phyloP scores from a whole-genome alignment of 163 green algal genomes.

The Botryococcus braunii region DNA sequence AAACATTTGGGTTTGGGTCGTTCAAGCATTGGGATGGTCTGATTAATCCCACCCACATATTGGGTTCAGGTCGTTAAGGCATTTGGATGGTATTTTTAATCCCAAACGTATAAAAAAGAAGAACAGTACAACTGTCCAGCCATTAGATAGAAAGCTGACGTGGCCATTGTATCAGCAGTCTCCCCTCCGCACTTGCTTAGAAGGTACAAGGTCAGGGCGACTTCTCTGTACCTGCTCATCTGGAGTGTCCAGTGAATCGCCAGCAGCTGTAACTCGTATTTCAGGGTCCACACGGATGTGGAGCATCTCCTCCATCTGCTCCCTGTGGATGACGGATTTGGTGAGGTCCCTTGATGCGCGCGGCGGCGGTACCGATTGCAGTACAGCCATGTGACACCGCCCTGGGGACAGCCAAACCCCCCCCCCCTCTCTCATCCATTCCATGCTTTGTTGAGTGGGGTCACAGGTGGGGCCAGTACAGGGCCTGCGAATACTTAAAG shows the following conservation, averaged over 20 bases:
- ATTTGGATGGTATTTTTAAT: too few relatives aligned
- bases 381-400: slow-evolving; percentile 54
- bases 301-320: slow-evolving; percentile 2
- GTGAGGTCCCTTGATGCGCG: background rate
- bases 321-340: background rate
- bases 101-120: background rate
- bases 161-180: background rate
- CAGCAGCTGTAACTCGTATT: background rate
- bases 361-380: slow-evolving; percentile 31
- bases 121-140: background rate
- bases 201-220: background rate
- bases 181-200: background rate
- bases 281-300: background rate
- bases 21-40: too few relatives aligned
- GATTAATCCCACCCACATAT: too few relatives aligned
- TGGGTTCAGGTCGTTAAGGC: too few relatives aligned
- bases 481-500: background rate
- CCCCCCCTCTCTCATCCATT: background rate
- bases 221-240: background rate
- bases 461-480: background rate
- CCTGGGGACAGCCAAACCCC: slow-evolving; percentile 24
- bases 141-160: background rate
- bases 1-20: too few relatives aligned
- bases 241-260: background rate
- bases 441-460: background rate